Evolutionary conservation across 2,329 filamentous ascomycete genomes (phyloP).

Genomic region (Calonectria honghensis): DNA sequence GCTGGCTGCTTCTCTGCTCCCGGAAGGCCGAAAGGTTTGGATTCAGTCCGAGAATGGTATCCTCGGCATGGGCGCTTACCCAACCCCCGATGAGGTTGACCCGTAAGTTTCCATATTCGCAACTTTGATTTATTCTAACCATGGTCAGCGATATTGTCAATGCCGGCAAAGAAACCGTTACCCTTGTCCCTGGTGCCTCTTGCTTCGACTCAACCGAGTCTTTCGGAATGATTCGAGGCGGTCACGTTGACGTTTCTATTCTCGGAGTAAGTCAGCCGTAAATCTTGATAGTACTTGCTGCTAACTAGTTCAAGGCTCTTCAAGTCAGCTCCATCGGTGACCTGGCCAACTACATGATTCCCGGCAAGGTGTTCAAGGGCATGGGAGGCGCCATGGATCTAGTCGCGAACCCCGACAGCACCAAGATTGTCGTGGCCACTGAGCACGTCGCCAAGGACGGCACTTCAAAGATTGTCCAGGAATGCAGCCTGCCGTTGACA

Average conservation of each 20-base stretch:
- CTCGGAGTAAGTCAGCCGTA: constrained; percentile 73
- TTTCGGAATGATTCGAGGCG: constrained; percentile 91
- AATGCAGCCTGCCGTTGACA: constrained; percentile 79
- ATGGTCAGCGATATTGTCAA: constrained; percentile 82
- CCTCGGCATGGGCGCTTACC: constrained; percentile 88
- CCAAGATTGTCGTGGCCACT: constrained; percentile 83
- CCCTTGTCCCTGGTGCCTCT: constrained; percentile 83
- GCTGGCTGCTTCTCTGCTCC: constrained; percentile 85
- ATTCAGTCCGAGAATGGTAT: constrained; percentile 92
- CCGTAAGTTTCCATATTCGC: constrained; percentile 61
- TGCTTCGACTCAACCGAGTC: constrained; percentile 88
- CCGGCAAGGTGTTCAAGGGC: constrained; percentile 90
- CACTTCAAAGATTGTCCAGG: constrained; percentile 78
- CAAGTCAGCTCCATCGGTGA: constrained; percentile 88
- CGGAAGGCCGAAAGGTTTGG: constrained; percentile 82
- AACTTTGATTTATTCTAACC: constrained; percentile 36
- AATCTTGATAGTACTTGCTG: background rate
- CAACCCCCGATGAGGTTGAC: constrained; percentile 82
- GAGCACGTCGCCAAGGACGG: constrained; percentile 83
- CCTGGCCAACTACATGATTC: constrained; percentile 93
- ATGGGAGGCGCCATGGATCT: constrained; percentile 89
- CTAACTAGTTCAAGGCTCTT: constrained; percentile 69
- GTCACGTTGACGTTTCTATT: constrained; percentile 89
- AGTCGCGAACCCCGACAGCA: constrained; percentile 81
- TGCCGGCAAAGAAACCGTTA: constrained; percentile 91